These are phyloP conservation scores for Echinochloa phyllopogon DNA, from an alignment of 176 grass and related monocot species.

Conservation along the genomic window DNA sequence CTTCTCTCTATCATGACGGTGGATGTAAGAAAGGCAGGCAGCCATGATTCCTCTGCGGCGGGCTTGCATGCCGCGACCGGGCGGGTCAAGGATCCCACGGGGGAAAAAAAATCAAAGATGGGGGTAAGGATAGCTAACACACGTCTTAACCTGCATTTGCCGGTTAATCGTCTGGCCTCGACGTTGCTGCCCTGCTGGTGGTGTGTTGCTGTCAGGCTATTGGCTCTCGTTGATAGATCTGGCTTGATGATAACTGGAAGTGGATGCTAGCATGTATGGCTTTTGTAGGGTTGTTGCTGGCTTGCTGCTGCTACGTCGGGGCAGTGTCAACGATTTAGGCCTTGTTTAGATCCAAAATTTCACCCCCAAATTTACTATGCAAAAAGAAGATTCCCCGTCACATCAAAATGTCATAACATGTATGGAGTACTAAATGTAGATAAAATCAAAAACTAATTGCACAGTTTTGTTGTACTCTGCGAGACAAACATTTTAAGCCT, in stretches of 20 bases:
- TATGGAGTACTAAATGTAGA: too few relatives aligned
- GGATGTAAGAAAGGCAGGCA: conserved; percentile 20
- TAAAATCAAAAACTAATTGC: too few relatives aligned
- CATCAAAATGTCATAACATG: too few relatives aligned
- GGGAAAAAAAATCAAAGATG: neutral
- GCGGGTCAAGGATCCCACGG: neutral
- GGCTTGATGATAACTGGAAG: neutral
- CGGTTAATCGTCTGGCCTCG: neutral
- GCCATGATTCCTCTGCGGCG: conserved; percentile 38
- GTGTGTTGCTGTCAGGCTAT: neutral
- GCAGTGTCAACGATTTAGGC: conserved; percentile 10
- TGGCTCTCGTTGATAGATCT: neutral
- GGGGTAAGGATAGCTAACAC: neutral
- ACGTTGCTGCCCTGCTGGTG: conserved; percentile 35
- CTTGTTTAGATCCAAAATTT: too few relatives aligned
- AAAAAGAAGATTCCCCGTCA: too few relatives aligned
- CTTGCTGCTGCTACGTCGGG: neutral
- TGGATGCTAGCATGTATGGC: neutral
- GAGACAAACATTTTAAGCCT: too few relatives aligned
- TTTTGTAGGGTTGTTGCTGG: conserved; percentile 4
- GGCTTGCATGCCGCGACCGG: neutral
- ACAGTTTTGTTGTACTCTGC: too few relatives aligned
- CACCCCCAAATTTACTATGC: too few relatives aligned
- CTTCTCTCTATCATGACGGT: neutral
- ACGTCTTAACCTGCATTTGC: conserved; percentile 16